Percentiles rank a stretch among this genome's conserved stretches.
Evolutionary conservation across 1,284 basidiomycete species (phyloP).

Genomic region (Irpex rosettiformis): DNA sequence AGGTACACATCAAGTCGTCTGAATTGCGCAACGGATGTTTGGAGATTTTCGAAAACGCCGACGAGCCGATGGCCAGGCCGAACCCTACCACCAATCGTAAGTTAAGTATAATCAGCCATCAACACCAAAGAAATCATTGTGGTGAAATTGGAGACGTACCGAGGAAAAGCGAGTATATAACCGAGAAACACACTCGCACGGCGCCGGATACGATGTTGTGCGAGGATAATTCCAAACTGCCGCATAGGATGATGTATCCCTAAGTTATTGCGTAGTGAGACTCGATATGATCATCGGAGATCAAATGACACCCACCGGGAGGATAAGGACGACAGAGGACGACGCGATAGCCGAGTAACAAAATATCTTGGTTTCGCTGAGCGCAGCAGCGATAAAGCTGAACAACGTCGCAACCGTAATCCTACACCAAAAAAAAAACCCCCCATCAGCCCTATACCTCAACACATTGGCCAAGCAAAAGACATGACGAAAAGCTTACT

Average conservation of each 20-base stretch:
- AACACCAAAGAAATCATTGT: no score
- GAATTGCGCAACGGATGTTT: slow-evolving; percentile 43
- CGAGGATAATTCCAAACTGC: slow-evolving; percentile 78
- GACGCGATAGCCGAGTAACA: slow-evolving; percentile 89
- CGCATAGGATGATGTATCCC: slow-evolving; percentile 80
- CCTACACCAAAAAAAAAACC: slow-evolving; percentile 33
- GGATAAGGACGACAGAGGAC: slow-evolving; percentile 82
- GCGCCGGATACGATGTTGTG: slow-evolving; percentile 82
- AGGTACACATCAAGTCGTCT: slow-evolving; percentile 56
- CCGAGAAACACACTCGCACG: slow-evolving; percentile 80
- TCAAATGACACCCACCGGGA: slow-evolving; percentile 55
- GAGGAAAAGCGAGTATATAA: slow-evolving; percentile 78
- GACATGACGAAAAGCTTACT: no score
- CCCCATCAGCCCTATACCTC: no score
- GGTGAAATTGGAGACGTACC: no score
- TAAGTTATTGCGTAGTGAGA: slow-evolving; percentile 19
- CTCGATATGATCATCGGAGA: not conserved
- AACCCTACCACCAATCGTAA: slow-evolving; percentile 52
- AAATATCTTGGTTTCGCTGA: slow-evolving; percentile 69
- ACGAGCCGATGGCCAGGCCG: slow-evolving; percentile 77
- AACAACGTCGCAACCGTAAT: slow-evolving; percentile 79
- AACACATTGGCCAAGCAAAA: no score
- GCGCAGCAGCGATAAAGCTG: slow-evolving; percentile 79
- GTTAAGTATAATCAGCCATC: not conserved
- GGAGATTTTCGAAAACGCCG: slow-evolving; percentile 60